Evolutionary conservation across 225 moss, liverwort and hornwort genomes (phyloP).

Genomic region (Sphagnum tenellum): DNA sequence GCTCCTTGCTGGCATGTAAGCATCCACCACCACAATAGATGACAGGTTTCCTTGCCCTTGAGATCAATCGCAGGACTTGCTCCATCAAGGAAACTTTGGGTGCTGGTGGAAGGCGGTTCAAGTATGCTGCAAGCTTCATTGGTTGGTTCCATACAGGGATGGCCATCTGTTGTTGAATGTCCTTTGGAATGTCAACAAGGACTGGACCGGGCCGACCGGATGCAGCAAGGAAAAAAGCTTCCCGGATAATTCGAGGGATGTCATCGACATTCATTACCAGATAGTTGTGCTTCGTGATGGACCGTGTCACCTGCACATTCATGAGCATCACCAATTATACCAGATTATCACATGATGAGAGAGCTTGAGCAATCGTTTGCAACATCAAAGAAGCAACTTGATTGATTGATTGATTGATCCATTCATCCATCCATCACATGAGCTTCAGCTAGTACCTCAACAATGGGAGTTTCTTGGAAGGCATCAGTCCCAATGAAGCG

Average conservation of each 20-base stretch:
- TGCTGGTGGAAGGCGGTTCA: constrained; percentile 58
- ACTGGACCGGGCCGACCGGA: constrained; percentile 94
- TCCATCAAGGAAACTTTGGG: constrained; percentile 61
- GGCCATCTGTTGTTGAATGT: constrained; percentile 88
- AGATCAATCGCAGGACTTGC: constrained; percentile 72
- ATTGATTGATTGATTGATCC: no score
- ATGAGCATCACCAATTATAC: no score
- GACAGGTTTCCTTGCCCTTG: constrained; percentile 80
- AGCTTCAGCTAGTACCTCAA: constrained; percentile 29
- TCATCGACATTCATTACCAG: constrained; percentile 90
- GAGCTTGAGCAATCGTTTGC: background rate
- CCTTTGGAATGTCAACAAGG: constrained; percentile 91
- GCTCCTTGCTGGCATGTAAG: constrained; percentile 77
- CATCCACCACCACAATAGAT: constrained; percentile 93
- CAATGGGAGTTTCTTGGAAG: constrained; percentile 96
- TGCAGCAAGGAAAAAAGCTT: constrained; percentile 89
- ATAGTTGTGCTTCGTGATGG: constrained; percentile 97
- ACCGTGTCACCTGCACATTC: constrained; percentile 63
- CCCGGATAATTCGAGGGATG: constrained; percentile 84
- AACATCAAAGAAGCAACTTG: background rate
- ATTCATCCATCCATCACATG: no score
- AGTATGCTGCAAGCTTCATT: constrained; percentile 79
- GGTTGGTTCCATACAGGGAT: constrained; percentile 88
- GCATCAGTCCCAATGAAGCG: constrained; percentile 92
- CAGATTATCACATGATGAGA: no score